These are phyloP conservation scores for Lentinula sp. DNA, from an alignment of 768 basidiomycete genomes.

Conservation along the genomic window DNA sequence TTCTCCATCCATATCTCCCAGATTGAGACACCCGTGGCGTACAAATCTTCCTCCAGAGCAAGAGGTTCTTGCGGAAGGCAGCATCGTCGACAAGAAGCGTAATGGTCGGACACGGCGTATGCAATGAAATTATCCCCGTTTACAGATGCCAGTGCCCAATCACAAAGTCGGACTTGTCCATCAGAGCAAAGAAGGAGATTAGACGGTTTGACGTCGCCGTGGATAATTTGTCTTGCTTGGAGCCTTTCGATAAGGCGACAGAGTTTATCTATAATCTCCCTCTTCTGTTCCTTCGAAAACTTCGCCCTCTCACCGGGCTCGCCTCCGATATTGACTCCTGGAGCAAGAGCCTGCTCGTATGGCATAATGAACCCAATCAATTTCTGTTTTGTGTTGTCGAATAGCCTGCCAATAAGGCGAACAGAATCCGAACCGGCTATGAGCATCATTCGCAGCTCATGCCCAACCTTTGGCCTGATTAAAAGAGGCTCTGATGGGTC, in stretches of 20 bases:
- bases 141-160: slow-evolving; percentile 11
- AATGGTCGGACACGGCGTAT: slow-evolving; percentile 1
- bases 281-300: background rate
- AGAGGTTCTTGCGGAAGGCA: background rate
- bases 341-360: no score
- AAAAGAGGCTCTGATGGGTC: no score
- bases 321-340: no score
- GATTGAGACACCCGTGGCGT: slow-evolving; percentile 16
- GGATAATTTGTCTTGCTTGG: slow-evolving; percentile 15
- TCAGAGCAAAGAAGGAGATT: slow-evolving; percentile 12
- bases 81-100: slow-evolving; percentile 8
- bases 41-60: slow-evolving; percentile 14
- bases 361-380: no score
- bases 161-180: slow-evolving; percentile 11
- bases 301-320: no score
- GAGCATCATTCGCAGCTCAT: no score
- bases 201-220: slow-evolving; percentile 16
- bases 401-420: no score
- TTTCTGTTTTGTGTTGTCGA: no score
- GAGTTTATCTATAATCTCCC: background rate
- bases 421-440: no score
- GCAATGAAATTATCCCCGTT: background rate
- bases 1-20: slow-evolving; percentile 14
- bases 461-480: no score
- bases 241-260: background rate